These are phyloP conservation scores for Jasminum sambac DNA, from an alignment of 257 asterid genomes.

Conservation along the genomic window DNA sequence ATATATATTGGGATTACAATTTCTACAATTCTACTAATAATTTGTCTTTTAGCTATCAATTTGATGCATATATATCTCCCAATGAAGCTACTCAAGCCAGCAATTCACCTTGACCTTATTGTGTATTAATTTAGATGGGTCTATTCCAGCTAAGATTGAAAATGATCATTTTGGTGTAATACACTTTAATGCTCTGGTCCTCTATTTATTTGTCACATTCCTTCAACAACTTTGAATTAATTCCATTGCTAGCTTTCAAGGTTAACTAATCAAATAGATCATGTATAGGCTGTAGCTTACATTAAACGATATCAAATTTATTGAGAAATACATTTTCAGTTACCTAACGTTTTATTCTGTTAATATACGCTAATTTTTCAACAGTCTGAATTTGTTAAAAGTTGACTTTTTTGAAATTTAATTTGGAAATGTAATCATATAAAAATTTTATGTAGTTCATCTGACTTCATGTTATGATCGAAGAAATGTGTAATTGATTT, in stretches of 20 bases:
- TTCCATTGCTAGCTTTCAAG: background rate
- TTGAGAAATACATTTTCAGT: too few species aligned
- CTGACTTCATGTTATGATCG: background rate
- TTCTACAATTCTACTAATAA: too few species aligned
- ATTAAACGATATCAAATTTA: too few species aligned
- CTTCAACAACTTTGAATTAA: background rate
- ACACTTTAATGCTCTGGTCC: conserved; percentile 15
- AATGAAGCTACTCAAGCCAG: background rate
- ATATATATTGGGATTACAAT: conserved; percentile 14
- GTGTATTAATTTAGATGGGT: conserved; percentile 24
- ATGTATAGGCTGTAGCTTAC: too few species aligned
- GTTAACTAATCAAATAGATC: background rate
- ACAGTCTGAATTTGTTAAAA: too few species aligned
- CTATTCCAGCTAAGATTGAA: conserved; percentile 43
- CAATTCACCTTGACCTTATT: conserved; percentile 6
- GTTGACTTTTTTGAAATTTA: background rate
- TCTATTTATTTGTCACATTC: background rate
- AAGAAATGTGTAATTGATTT: background rate
- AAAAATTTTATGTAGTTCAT: background rate
- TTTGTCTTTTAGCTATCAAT: conserved; percentile 25
- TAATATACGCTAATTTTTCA: too few species aligned
- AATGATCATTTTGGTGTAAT: conserved; percentile 30
- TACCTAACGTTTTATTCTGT: too few species aligned
- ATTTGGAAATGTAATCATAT: background rate
- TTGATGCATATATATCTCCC: conserved; percentile 1